Conservation (phyloP, 768 basidiomycete genomes). For the Paxillus ammoniavirescens region DNA sequence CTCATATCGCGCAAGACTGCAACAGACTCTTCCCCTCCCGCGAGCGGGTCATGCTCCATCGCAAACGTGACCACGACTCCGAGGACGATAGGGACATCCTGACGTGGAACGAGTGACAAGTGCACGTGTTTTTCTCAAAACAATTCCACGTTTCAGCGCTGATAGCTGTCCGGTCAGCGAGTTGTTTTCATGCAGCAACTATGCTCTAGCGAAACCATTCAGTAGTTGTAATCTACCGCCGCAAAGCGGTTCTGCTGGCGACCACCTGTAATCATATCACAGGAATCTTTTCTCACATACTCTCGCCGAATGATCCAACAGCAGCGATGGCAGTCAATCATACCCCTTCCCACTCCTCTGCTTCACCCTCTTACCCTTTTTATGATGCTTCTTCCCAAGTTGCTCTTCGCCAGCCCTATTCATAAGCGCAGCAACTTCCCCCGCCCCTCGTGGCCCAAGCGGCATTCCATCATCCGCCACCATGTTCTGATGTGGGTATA, state of each 20-base stretch:
- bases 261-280: not conserved
- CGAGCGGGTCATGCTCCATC: slow-evolving; percentile 66
- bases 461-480: slow-evolving; percentile 79
- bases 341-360: slow-evolving; percentile 94
- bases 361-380: slow-evolving; percentile 77
- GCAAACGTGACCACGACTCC: slow-evolving; percentile 68
- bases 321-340: slow-evolving; percentile 42
- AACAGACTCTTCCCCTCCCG: slow-evolving; percentile 69
- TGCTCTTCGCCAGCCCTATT: slow-evolving; percentile 34
- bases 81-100: slow-evolving; percentile 56
- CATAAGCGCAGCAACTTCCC: slow-evolving; percentile 42
- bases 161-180: not conserved
- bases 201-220: not conserved
- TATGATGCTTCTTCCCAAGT: slow-evolving; percentile 79
- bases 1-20: slow-evolving; percentile 45
- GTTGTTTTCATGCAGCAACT: not conserved
- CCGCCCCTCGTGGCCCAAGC: slow-evolving; percentile 39
- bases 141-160: not conserved
- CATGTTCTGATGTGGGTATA: slow-evolving; percentile 83
- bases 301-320: not conserved
- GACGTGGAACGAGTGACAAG: slow-evolving; percentile 66
- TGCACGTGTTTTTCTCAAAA: not conserved
- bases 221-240: not conserved
- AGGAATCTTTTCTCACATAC: not conserved
- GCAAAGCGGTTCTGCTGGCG: too few species aligned